phyloP scores from a whole-genome alignment of 2,329 filamentous ascomycete genomes.

The Alternaria sp. region DNA sequence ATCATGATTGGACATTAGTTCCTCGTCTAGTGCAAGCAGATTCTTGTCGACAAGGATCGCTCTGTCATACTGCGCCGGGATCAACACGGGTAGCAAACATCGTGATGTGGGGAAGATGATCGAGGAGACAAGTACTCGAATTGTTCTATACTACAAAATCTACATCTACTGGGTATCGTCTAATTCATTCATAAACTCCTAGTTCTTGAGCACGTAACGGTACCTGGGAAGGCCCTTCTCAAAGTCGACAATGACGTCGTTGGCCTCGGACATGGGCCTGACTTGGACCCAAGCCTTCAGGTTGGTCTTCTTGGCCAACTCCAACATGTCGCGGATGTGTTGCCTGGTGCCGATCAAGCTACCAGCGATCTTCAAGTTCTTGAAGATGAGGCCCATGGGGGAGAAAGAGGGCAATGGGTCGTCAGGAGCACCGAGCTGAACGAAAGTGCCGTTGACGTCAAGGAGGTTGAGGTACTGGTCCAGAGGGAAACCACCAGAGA shows the following conservation, averaged over 20 bases:
- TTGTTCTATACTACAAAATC: background rate
- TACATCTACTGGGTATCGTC: slow-evolving; percentile 16
- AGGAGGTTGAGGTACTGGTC: slow-evolving; percentile 69
- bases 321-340: slow-evolving; percentile 65
- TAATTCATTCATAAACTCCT: background rate
- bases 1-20: background rate
- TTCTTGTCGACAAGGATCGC: background rate
- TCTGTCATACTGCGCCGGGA: background rate
- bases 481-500: slow-evolving; percentile 66
- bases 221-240: slow-evolving; percentile 54
- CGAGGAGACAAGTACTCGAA: background rate
- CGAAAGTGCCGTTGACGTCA: slow-evolving; percentile 66
- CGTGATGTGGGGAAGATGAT: background rate
- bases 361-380: slow-evolving; percentile 69
- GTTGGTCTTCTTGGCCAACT: slow-evolving; percentile 52
- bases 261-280: slow-evolving; percentile 52
- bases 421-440: slow-evolving; percentile 75
- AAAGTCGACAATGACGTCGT: slow-evolving; percentile 51
- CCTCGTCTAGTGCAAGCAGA: background rate
- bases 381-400: slow-evolving; percentile 61
- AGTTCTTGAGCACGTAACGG: slow-evolving; percentile 51
- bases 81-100: background rate
- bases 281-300: slow-evolving; percentile 55
- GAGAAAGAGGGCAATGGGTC: slow-evolving; percentile 60
- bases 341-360: slow-evolving; percentile 70